Conservation (phyloP, 164 flowering plant genomes). For the Akebia trifoliata region DNA sequence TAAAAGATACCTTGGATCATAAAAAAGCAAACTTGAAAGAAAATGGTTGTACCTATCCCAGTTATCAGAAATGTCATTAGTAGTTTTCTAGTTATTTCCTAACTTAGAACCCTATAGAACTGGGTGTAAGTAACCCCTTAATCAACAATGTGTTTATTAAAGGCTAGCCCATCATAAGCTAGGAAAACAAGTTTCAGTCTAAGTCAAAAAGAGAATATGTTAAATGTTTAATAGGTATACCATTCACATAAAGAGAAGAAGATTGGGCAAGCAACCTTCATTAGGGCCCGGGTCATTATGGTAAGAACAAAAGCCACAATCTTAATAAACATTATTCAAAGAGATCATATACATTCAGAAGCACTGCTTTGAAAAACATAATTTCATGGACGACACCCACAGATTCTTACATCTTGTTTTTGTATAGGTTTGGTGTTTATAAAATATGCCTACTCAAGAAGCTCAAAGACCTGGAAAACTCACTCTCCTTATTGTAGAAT, state of each 20-base stretch:
- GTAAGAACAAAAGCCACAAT: too few species aligned
- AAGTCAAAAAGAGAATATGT: background rate
- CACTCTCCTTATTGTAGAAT: too few species aligned
- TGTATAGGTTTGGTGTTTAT: too few species aligned
- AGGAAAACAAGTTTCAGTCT: background rate
- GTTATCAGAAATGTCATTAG: slow-evolving; percentile 51
- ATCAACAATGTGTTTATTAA: background rate
- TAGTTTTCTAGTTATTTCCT: slow-evolving; percentile 80
- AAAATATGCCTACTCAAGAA: too few species aligned
- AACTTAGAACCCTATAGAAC: slow-evolving; percentile 53
- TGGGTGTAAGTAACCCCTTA: slow-evolving; percentile 65
- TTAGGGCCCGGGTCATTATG: slow-evolving; percentile 54
- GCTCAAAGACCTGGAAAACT: too few species aligned
- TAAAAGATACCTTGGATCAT: background rate
- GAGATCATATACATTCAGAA: too few species aligned
- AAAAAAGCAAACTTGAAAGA: background rate
- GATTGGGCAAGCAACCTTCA: slow-evolving; percentile 56
- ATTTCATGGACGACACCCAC: too few species aligned
- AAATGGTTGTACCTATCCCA: slow-evolving; percentile 42
- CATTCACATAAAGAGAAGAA: slow-evolving; percentile 74
- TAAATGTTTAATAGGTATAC: slow-evolving; percentile 17
- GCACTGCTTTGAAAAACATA: too few species aligned
- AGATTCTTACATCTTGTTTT: too few species aligned
- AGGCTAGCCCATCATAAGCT: background rate
- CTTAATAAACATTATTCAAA: too few species aligned